Evolutionary conservation across 2,329 filamentous ascomycete species (phyloP).

Genomic region (Ophidiomyces ophidiicola): DNA sequence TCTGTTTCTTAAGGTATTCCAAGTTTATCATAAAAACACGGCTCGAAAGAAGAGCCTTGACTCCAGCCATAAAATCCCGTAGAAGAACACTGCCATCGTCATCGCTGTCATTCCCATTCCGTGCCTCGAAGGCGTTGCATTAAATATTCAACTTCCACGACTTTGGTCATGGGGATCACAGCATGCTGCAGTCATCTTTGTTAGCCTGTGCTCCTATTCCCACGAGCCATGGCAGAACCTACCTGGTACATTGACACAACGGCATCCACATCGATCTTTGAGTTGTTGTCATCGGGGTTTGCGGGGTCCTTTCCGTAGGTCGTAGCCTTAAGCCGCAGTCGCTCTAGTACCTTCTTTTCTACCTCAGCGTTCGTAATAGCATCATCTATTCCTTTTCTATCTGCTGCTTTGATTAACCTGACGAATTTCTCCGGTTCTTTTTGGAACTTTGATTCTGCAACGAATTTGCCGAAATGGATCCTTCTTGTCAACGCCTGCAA

Average conservation of each 20-base stretch:
- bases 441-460: constrained; percentile 89
- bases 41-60: too few species aligned
- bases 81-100: constrained; percentile 10
- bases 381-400: constrained; percentile 68
- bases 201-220: too few species aligned
- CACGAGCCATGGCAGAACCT: background rate
- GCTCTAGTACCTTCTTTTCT: constrained; percentile 80
- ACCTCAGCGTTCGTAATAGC: constrained; percentile 85
- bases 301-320: constrained; percentile 89
- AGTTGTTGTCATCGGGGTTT: constrained; percentile 35
- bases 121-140: constrained; percentile 69
- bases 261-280: constrained; percentile 84
- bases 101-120: constrained; percentile 36
- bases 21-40: too few species aligned
- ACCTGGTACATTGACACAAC: constrained; percentile 75
- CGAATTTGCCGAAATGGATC: constrained; percentile 97
- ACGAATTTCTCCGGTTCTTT: constrained; percentile 72
- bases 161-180: constrained; percentile 95
- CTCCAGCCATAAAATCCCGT: too few species aligned
- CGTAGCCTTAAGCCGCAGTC: constrained; percentile 74
- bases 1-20: too few species aligned
- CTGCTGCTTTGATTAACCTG: constrained; percentile 64
- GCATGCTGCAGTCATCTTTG: constrained; percentile 39
- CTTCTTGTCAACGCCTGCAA: constrained; percentile 80
- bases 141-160: constrained; percentile 93